phyloP scores from a whole-genome alignment of 139 green algal species.

The Asterochloris erici region DNA sequence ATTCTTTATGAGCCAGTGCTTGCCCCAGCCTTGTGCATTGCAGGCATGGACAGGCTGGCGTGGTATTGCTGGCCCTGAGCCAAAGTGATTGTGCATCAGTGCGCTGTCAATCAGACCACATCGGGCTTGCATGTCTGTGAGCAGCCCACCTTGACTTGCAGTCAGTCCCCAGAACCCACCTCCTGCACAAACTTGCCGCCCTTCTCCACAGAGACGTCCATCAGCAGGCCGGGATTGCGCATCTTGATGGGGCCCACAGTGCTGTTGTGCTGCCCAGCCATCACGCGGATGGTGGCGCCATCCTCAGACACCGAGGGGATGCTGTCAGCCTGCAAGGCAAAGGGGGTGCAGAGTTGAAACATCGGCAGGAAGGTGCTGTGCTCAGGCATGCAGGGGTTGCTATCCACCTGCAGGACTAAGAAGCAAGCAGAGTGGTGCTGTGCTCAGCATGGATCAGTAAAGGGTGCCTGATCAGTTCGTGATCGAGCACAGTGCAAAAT shows the following conservation, averaged over 20 bases:
- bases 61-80: no score
- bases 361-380: background rate
- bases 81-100: no score
- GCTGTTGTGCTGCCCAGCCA: constrained; percentile 60
- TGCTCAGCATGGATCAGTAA: no score
- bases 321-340: constrained; percentile 74
- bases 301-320: constrained; percentile 58
- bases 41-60: no score
- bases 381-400: background rate
- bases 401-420: background rate
- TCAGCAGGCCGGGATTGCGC: constrained; percentile 78
- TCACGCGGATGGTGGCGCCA: constrained; percentile 63
- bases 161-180: constrained; percentile 8
- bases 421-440: no score
- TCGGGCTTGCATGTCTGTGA: no score
- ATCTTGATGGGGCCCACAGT: constrained; percentile 66
- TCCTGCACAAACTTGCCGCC: constrained; percentile 45
- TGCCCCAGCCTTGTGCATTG: no score
- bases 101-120: no score
- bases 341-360: constrained; percentile 46
- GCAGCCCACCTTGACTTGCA: no score
- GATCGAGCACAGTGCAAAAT: no score
- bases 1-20: no score
- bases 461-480: no score
- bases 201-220: constrained; percentile 67